Evolutionary conservation across 1,139 yeast genomes (phyloP), one percentile per base, ranked within the genome.

Genomic region (Pichia terricola): DNA sequence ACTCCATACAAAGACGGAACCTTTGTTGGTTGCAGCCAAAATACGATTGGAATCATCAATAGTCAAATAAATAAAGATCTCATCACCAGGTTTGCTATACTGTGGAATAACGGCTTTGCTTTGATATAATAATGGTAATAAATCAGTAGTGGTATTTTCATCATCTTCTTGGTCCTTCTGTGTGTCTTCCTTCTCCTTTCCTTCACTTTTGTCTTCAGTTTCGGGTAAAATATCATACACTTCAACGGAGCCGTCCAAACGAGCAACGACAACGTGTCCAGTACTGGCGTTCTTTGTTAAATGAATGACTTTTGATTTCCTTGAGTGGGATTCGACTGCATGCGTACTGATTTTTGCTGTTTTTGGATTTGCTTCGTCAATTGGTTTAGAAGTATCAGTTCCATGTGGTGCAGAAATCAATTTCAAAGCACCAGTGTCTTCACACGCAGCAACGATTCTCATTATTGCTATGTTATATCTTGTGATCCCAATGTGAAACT

Each of bases 341-440:
- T 41, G 47, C 26, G 45, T 44, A 5, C 42, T 40, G n/a, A 44
- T 42, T 4, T 38, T 42, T 26, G 47, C 42, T 10, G 28, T 33
- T 33, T 34, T 35, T 26, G 43, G 34, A 26, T n/a, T 9, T 4
- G 36, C 27, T 26, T 44, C 45, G 32, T 41, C 43, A 3, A 36
- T 16, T 30, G 45, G 45, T 43, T 69, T 68, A 4, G 89, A 80
- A 5, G 89, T 81, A 54, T 83, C 87, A 0, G 86, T 79, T 0
- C 87, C 87, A 45, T 69, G 66, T 34, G 64, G 57, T 52, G 82
- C 81, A 5, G 68, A 56, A 10, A 81, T 66, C 56, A 79, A 84
- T 58, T 77, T 77, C 38, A 76, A 57, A 5, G 70, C 63, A 2
- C 82, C 82, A 1, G 73, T 69, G 52, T 77, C 82, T 50, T 76